These are phyloP conservation scores for Alternaria sp. DNA, from an alignment of 2,329 filamentous ascomycete genomes.

Conservation along the genomic window DNA sequence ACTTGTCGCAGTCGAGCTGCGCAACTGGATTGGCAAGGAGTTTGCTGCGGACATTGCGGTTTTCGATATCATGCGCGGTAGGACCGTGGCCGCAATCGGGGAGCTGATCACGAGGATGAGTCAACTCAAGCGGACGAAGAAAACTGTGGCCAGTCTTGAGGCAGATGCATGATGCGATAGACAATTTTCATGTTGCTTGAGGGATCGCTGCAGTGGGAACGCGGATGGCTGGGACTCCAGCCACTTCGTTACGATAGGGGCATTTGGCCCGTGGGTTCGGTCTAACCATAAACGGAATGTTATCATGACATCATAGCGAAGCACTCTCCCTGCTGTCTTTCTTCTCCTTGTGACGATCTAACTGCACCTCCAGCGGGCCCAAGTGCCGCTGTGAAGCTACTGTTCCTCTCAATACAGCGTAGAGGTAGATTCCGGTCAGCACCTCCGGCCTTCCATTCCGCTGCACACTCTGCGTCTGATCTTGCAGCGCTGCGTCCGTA, in stretches of 20 bases:
- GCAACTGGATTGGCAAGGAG: conserved; percentile 42
- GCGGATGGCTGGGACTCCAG: background rate
- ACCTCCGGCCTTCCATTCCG: background rate
- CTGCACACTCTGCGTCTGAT: background rate
- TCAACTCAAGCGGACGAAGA: background rate
- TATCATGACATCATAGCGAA: background rate
- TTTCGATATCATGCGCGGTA: background rate
- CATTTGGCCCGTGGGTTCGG: background rate
- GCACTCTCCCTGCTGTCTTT: background rate
- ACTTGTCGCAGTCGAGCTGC: conserved; percentile 40
- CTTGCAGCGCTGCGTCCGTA: background rate
- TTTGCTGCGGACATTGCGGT: conserved; percentile 59
- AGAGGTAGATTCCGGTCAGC: background rate
- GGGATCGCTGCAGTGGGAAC: background rate
- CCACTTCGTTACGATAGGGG: background rate
- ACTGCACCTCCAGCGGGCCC: background rate
- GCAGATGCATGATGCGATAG: background rate
- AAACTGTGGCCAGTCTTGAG: background rate
- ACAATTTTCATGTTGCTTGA: background rate
- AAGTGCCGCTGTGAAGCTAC: background rate
- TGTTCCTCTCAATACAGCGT: background rate
- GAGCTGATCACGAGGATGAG: background rate
- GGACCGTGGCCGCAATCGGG: background rate
- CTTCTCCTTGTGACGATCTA: background rate
- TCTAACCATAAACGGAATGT: background rate